Conservation (phyloP, 306 rosid species). For the Macrotyloma uniflorum region DNA sequence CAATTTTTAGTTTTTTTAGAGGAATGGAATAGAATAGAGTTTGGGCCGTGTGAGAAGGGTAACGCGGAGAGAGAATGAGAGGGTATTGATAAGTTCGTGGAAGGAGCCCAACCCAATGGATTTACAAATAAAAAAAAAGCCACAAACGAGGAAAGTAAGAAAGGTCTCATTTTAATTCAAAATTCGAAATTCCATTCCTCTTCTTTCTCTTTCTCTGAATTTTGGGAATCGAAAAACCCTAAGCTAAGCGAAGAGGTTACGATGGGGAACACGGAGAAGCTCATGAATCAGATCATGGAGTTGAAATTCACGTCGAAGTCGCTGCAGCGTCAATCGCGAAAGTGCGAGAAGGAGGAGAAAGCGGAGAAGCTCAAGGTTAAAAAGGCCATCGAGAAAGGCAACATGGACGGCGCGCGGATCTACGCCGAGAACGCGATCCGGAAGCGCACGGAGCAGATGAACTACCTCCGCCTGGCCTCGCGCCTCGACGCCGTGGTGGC, state of each 20-base stretch:
- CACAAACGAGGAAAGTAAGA: background rate
- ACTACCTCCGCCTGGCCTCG: slow-evolving; percentile 87
- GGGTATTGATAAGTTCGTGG: background rate
- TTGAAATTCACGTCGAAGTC: slow-evolving; percentile 90
- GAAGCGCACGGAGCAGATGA: slow-evolving; percentile 93
- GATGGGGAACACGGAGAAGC: slow-evolving; percentile 94
- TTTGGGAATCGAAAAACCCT: slow-evolving; percentile 38
- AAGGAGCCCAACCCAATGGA: background rate
- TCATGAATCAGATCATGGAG: slow-evolving; percentile 95
- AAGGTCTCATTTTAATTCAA: background rate
- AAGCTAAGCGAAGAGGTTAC: background rate
- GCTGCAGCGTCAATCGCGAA: slow-evolving; percentile 81
- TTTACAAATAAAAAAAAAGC: background rate
- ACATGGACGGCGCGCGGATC: slow-evolving; percentile 93
- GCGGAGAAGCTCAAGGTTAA: slow-evolving; percentile 89
- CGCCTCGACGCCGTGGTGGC: slow-evolving; percentile 96
- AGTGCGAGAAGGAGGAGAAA: slow-evolving; percentile 97
- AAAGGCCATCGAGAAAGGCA: slow-evolving; percentile 94
- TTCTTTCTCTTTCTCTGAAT: background rate
- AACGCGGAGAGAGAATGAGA: background rate
- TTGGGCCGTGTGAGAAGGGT: background rate
- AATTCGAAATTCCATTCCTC: background rate
- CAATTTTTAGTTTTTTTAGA: too few relatives aligned
- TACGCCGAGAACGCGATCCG: slow-evolving; percentile 97
- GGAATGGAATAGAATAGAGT: too few relatives aligned